Percentiles rank a stretch among this genome's conserved stretches.
Evolutionary conservation across 768 basidiomycete species (phyloP).

Genomic region (Lentinula sp.): DNA sequence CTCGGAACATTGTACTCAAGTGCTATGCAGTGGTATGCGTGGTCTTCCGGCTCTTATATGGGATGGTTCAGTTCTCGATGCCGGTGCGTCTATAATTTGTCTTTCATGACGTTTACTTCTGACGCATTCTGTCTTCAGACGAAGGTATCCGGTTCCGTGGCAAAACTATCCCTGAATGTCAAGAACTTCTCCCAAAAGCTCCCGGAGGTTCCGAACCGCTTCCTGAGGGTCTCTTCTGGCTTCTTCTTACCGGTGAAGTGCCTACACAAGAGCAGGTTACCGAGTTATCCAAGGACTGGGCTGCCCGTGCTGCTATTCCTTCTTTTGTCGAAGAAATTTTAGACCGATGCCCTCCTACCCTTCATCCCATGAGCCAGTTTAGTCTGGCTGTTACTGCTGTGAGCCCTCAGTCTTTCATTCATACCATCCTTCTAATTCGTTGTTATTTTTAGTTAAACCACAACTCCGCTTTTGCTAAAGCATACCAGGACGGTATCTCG

Average conservation of each 20-base stretch:
- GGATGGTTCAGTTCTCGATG: conserved; percentile 97
- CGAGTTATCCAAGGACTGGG: conserved; percentile 90
- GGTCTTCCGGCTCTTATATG: conserved; percentile 92
- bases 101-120: conserved; percentile 4
- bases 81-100: conserved; percentile 43
- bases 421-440: conserved; percentile 1
- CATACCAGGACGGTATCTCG: conserved; percentile 85
- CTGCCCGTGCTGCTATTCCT: conserved; percentile 84
- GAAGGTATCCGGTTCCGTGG: conserved; percentile 99
- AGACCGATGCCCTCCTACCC: conserved; percentile 86
- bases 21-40: conserved; percentile 64
- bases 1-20: not conserved
- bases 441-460: conserved; percentile 65
- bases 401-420: conserved; percentile 13
- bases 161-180: conserved; percentile 88
- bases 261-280: conserved; percentile 87
- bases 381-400: conserved; percentile 93
- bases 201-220: conserved; percentile 85
- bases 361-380: conserved; percentile 99
- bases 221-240: conserved; percentile 94
- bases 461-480: conserved; percentile 93
- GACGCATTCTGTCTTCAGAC: conserved; percentile 35
- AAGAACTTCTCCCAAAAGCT: conserved; percentile 83
- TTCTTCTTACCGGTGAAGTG: conserved; percentile 90
- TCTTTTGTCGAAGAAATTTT: conserved; percentile 96